phyloP scores from a whole-genome alignment of 805 yeast species.

The Hanseniaspora pseudoguilliermondii region DNA sequence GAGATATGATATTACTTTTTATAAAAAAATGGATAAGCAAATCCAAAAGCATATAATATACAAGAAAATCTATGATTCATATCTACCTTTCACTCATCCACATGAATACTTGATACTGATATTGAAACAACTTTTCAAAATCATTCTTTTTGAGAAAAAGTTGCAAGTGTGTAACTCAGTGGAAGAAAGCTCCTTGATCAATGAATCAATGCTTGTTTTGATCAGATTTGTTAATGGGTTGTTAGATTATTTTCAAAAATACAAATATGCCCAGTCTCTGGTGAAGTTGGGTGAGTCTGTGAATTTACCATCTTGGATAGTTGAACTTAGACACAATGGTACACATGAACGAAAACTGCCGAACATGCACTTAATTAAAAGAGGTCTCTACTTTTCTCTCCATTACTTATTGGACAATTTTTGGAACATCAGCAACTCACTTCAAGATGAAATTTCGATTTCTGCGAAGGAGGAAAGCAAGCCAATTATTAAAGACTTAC shows the following conservation, averaged over 20 bases:
- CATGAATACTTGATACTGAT: slow-evolving; percentile 6
- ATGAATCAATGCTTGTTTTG: slow-evolving; percentile 47
- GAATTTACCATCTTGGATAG: slow-evolving; percentile 66
- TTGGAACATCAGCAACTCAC: slow-evolving; percentile 38
- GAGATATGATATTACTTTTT: background rate
- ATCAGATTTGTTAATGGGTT: slow-evolving; percentile 84
- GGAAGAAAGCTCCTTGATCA: background rate
- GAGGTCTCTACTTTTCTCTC: slow-evolving; percentile 48
- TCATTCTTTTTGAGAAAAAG: background rate
- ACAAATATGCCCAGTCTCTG: slow-evolving; percentile 65
- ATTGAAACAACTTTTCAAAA: background rate
- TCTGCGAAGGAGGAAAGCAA: slow-evolving; percentile 18
- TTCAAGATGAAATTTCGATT: slow-evolving; percentile 18
- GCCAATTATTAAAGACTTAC: slow-evolving; percentile 2
- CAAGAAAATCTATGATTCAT: slow-evolving; percentile 4
- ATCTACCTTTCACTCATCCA: slow-evolving; percentile 10
- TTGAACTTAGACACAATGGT: slow-evolving; percentile 78
- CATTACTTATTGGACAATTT: slow-evolving; percentile 62
- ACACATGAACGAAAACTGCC: slow-evolving; percentile 78
- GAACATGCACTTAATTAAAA: slow-evolving; percentile 50
- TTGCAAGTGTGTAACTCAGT: background rate
- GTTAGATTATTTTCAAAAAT: slow-evolving; percentile 74
- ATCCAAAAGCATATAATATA: slow-evolving; percentile 9
- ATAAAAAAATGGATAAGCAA: slow-evolving; percentile 3
- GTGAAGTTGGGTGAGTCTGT: slow-evolving; percentile 57